Evolutionary conservation across 495 filamentous ascomycete genomes (phyloP).

Genomic region (Tuber calosporum): DNA sequence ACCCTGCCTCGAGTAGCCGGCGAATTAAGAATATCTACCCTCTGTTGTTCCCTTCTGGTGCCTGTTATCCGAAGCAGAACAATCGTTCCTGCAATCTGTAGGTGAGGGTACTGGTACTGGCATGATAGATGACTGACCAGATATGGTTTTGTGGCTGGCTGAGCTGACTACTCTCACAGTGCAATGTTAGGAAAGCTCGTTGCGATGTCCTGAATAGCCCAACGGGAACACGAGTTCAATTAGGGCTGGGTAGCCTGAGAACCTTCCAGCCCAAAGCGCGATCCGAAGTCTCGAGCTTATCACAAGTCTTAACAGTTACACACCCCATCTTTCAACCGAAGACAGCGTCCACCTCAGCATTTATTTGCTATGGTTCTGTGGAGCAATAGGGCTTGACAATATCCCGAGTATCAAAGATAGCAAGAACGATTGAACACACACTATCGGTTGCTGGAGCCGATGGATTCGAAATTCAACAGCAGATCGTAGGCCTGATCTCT

Average conservation of each 20-base stretch:
- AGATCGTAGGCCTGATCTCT: neutral
- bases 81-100: neutral
- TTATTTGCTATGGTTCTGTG: neutral
- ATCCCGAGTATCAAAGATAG: neutral
- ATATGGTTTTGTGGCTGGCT: neutral
- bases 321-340: neutral
- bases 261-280: neutral
- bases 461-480: neutral
- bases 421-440: neutral
- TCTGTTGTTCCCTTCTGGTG: neutral
- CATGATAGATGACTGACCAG: neutral
- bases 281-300: neutral
- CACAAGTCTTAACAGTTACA: neutral
- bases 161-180: neutral
- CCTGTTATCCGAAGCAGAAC: neutral
- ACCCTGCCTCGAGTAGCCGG: neutral
- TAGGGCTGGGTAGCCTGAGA: neutral
- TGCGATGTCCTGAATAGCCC: neutral
- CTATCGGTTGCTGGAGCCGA: neutral
- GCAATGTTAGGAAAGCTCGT: neutral
- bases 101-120: too few relatives aligned
- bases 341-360: neutral
- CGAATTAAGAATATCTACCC: neutral
- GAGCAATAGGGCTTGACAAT: neutral
- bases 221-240: neutral